Evolutionary conservation across 2,329 filamentous ascomycete genomes (phyloP), one percentile per base, ranked within the genome.

Genomic region (Ustulina deusta): DNA sequence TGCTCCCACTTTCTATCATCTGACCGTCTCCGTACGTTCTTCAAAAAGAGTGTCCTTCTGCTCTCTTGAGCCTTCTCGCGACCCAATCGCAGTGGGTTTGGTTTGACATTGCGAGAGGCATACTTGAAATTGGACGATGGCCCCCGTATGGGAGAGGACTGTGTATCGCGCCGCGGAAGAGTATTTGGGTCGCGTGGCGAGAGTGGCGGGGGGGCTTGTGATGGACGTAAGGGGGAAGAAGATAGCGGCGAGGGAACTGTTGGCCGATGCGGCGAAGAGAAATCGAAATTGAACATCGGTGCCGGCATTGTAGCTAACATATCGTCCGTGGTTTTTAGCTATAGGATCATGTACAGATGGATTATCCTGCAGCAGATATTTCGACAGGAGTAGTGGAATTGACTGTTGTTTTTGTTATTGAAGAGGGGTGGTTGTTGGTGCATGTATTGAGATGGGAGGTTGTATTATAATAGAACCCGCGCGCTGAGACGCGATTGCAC

Each of bases 21-120:
- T 2, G 84, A 81, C 46, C 86, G 84, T 73, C 88, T 85, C 66
- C 87, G 83, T 20, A 91, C 89, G 59, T 85, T 91, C 75, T 89
- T 87, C 66, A 95, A 80, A 73, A 95, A 95, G 63, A 91, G 81
- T 36, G 87, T 86, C 54, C 92, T 83, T 65, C 92, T 82, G 61
- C 86, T 83, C 75, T 93, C 89, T 63, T 89, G 87, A 0, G 84
- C 83, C 20, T 87, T 87, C 75, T 93, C 87, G 58, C 87, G 84
- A 68, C 81, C 86, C 71, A 86, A 85, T 20, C 89, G 79, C 6
- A 91, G 74, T 0, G 90, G 91, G 69, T 91, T 93, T 40, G 85
- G 83, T 68, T 90, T 90, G 61, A 84, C 80, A 15, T 83, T 81
- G 17, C 88, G 84, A 68, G 86, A 80, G 32, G 87, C 83, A 72